A percentile compares a stretch with the other conserved stretches of the same genome.
Conservation (phyloP, 768 basidiomycete genomes). For the Cystofilobasidium macerans region DNA sequence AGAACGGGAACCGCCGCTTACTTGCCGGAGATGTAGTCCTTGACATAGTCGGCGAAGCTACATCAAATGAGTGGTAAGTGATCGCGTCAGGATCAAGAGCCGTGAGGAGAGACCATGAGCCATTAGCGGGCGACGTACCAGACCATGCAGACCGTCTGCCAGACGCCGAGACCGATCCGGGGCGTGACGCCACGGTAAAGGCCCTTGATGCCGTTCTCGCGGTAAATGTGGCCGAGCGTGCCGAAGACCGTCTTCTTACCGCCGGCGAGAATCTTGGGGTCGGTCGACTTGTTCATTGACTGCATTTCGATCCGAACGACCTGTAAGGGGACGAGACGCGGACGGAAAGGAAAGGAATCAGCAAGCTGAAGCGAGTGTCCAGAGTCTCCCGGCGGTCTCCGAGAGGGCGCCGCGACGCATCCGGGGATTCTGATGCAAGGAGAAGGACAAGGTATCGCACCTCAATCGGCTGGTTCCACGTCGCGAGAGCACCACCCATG, state of each 20-base stretch:
- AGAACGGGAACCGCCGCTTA: background rate
- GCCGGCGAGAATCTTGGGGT: conserved; percentile 56
- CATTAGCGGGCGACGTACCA: conserved; percentile 55
- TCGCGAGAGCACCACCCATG: conserved; percentile 83
- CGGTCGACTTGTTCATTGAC: conserved; percentile 80
- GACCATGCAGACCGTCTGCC: conserved; percentile 99
- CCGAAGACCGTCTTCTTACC: conserved; percentile 84
- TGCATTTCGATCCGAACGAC: conserved; percentile 63
- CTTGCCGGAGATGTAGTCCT: conserved; percentile 39
- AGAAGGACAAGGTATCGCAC: conserved; percentile 4
- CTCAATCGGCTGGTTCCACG: conserved; percentile 99
- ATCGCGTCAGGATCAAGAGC: background rate
- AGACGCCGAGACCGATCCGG: conserved; percentile 86
- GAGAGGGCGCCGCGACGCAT: background rate
- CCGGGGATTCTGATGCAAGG: background rate
- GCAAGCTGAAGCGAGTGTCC: too few relatives aligned
- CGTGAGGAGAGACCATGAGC: background rate
- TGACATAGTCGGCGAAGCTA: conserved; percentile 61
- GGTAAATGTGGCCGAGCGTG: conserved; percentile 88
- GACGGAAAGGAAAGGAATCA: background rate
- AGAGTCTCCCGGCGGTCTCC: too few relatives aligned
- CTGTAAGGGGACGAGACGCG: background rate
- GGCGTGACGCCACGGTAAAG: conserved; percentile 96
- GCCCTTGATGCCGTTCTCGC: conserved; percentile 89
- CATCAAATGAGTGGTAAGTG: too few relatives aligned